Evolutionary conservation across 2,329 filamentous ascomycete species (phyloP).

Genomic region (Periconia sp.): DNA sequence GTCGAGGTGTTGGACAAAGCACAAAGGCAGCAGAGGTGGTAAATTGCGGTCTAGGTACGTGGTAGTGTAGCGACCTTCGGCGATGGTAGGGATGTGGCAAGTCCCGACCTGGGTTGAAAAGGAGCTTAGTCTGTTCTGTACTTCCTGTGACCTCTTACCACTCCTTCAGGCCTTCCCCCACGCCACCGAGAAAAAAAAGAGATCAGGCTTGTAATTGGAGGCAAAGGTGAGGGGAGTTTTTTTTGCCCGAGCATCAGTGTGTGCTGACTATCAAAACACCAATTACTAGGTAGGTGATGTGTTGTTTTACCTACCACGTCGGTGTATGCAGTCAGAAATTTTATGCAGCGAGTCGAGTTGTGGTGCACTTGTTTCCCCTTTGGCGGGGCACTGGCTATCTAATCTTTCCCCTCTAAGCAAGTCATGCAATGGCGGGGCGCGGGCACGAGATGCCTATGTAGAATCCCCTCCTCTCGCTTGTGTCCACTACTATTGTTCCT

Average conservation of each 20-base stretch:
- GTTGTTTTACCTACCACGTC: conserved; percentile 3
- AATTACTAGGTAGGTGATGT: not conserved
- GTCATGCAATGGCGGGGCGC: not conserved
- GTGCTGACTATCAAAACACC: too few species aligned
- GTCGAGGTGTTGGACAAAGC: conserved; percentile 25
- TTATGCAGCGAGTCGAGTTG: too few species aligned
- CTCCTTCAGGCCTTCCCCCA: too few species aligned
- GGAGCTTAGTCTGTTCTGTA: not conserved
- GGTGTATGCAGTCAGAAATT: too few species aligned
- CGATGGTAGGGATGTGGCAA: not conserved
- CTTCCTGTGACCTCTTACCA: not conserved
- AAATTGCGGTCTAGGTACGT: conserved; percentile 32
- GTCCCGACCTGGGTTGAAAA: not conserved
- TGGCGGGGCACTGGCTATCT: not conserved
- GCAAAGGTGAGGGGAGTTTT: too few species aligned
- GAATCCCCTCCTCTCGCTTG: not conserved
- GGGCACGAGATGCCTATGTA: too few species aligned
- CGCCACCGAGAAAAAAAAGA: too few species aligned
- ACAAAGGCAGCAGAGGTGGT: conserved; percentile 9
- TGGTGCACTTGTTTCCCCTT: not conserved
- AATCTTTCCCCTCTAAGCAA: too few species aligned
- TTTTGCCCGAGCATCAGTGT: too few species aligned
- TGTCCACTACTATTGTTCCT: not conserved
- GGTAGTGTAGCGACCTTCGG: conserved; percentile 33
- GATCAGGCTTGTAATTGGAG: too few species aligned